Percentiles rank a stretch among this genome's conserved stretches.
phyloP scores from a whole-genome alignment of 2,329 filamentous ascomycete genomes.

The Pezizomycotina sp. region DNA sequence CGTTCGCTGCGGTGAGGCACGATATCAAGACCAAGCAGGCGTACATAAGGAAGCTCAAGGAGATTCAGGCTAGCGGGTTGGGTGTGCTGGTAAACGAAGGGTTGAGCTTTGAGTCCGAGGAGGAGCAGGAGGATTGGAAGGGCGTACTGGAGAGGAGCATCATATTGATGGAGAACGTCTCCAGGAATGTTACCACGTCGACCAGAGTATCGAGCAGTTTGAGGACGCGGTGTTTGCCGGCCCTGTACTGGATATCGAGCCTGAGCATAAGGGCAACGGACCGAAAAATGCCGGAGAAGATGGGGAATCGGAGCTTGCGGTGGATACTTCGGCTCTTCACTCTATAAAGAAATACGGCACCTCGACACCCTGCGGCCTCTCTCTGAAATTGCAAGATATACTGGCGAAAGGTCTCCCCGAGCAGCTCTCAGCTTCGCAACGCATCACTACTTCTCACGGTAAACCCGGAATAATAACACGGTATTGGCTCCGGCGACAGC shows the following conservation, averaged over 20 bases:
- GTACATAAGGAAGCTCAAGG: conserved; percentile 52
- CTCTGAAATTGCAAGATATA: conserved; percentile 50
- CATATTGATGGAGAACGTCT: conserved; percentile 68
- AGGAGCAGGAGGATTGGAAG: conserved; percentile 48
- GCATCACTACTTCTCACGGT: conserved; percentile 48
- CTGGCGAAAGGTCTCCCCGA: conserved; percentile 51
- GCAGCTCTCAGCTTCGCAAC: conserved; percentile 43
- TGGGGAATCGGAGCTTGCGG: conserved; percentile 42
- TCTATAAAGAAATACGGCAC: conserved; percentile 25
- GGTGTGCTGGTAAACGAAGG: conserved; percentile 80
- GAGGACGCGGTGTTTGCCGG: conserved; percentile 39
- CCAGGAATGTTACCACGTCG: conserved; percentile 51
- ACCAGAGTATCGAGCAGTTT: conserved; percentile 36
- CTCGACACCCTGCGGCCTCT: conserved; percentile 31
- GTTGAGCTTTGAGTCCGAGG: conserved; percentile 47
- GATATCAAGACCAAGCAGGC: conserved; percentile 61
- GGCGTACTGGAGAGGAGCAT: conserved; percentile 64
- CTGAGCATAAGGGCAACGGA: conserved; percentile 26
- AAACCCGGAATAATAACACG: conserved; percentile 58
- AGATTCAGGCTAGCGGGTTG: conserved; percentile 70
- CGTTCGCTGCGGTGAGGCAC: conserved; percentile 56
- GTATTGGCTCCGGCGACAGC: conserved; percentile 67
- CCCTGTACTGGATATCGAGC: conserved; percentile 38
- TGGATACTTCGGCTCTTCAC: conserved; percentile 36
- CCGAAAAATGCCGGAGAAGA: conserved; percentile 36